Base-by-base conservation (phyloP, 768 basidiomycete genomes). In the Boletus eberwhitei region DNA sequence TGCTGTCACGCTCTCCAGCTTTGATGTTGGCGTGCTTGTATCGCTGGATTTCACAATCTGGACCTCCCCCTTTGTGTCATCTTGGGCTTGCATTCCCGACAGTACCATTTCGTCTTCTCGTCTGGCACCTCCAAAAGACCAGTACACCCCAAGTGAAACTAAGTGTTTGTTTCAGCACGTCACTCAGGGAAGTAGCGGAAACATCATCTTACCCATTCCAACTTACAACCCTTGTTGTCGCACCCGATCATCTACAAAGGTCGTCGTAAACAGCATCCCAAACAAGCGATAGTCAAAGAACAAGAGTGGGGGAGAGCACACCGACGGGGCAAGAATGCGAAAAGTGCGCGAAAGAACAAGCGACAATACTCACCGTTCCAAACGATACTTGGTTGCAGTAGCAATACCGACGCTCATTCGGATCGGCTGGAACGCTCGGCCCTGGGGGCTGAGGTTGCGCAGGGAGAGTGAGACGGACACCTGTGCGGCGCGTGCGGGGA, bases 201-300 rank as follows among this genome's bases (percentile, higher is more conserved):
- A 34, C 31, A 40, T 6, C 24, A 26, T 77, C 88, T 68, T 63
- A 88, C 93, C 93, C 93, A 96, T 85, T 93, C 90, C 37, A 77
- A 74, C 59, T 79, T 74, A 67, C 93, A 96, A 16, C 77, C 73
- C 40, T 76, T 72, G 59, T 81, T 80, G 65, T 96, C 93, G 64
- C 93, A 96, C 16, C 77, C 93, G 57, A 96, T 86, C 93, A 96
- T 93, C 87, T 89, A 42, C 40, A 24, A 38, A 40, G n/a, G 24
- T 21, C 19, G 24, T 39, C 22, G 32, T 21, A 43, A 60, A 19
- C 40, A 48, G 4, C 26, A 29, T 40, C 40, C 31, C 47, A 12
- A 39, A 34, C 44, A 32, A 59, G 57, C 22, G 24, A 45, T 19
- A 29, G 5, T n/a, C 21, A 35, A 45, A 17, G 17, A 35, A 40